phyloP scores from a whole-genome alignment of 208 protist species.

The Crithidia fasciculata region DNA sequence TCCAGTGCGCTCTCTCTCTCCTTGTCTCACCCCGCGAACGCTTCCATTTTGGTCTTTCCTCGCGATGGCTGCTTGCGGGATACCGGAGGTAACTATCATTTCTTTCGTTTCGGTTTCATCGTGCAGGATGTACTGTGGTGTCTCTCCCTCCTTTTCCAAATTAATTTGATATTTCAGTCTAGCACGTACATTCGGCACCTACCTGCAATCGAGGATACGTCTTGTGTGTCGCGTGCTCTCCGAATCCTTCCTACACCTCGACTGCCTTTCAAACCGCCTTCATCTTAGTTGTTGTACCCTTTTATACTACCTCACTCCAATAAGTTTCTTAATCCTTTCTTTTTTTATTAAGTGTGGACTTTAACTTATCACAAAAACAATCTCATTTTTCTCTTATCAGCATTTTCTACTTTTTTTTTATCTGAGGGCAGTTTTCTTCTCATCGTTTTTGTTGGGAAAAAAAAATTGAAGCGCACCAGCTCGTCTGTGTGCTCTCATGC shows the following conservation, averaged over 20 bases:
- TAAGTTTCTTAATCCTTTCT: background rate
- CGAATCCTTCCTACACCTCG: background rate
- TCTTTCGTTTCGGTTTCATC: too few relatives aligned
- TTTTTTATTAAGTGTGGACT: slow-evolving; percentile 14
- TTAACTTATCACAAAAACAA: slow-evolving; percentile 4
- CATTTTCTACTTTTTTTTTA: slow-evolving; percentile 8
- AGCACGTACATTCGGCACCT: too few relatives aligned
- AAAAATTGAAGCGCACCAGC: too few relatives aligned
- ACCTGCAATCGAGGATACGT: too few relatives aligned
- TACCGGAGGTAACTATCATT: too few relatives aligned
- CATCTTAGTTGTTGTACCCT: background rate
- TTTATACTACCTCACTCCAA: background rate
- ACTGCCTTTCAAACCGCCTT: background rate
- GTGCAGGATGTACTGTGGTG: too few relatives aligned
- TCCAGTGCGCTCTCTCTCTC: background rate
- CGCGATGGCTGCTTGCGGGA: too few relatives aligned
- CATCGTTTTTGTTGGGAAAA: too few relatives aligned
- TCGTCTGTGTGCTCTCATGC: too few relatives aligned
- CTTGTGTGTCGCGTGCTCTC: background rate
- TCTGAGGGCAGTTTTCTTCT: background rate
- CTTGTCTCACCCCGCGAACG: background rate
- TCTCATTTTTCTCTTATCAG: background rate
- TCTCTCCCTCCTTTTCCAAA: too few relatives aligned
- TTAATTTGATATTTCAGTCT: too few relatives aligned
- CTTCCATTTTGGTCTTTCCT: background rate